A percentile compares a stretch with the other conserved stretches of the same genome.
Evolutionary conservation across 257 asterid genomes (phyloP).

Genomic region (Solanum virginianum): DNA sequence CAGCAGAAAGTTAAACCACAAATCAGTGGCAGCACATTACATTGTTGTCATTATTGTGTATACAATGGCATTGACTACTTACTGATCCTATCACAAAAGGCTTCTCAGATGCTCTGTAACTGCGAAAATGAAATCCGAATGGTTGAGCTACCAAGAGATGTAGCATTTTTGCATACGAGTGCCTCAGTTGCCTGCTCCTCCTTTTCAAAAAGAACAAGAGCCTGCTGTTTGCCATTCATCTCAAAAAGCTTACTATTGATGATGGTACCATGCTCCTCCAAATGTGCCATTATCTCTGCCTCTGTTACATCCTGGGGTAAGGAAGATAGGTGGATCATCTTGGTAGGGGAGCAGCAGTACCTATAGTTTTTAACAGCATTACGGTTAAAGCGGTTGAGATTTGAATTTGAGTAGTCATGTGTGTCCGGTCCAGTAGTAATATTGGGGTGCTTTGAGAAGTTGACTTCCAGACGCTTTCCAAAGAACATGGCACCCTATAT

Average conservation of each 20-base stretch:
- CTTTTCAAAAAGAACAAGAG: conserved; percentile 75
- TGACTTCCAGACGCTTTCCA: conserved; percentile 93
- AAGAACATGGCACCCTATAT: conserved; percentile 74
- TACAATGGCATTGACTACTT: not conserved
- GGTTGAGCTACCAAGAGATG: conserved; percentile 71
- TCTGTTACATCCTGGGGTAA: conserved; percentile 79
- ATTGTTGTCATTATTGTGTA: not conserved
- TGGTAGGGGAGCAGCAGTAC: conserved; percentile 95
- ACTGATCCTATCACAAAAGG: not conserved
- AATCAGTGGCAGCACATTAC: not conserved
- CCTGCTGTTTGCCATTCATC: conserved; percentile 94
- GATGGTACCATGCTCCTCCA: conserved; percentile 81
- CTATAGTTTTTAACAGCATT: conserved; percentile 93
- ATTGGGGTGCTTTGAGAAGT: conserved; percentile 70
- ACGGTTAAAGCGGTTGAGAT: conserved; percentile 88
- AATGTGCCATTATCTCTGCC: conserved; percentile 58
- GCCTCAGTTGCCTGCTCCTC: conserved; percentile 98
- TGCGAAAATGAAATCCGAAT: conserved; percentile 92
- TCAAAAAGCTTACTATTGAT: conserved; percentile 66
- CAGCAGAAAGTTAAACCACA: not conserved
- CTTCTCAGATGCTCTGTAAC: conserved; percentile 69
- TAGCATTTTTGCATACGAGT: conserved; percentile 95
- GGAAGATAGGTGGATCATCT: conserved; percentile 90
- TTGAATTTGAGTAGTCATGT: conserved; percentile 85
- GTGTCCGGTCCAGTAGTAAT: conserved; percentile 88